A percentile compares a stretch with the other conserved stretches of the same genome.
phyloP scores from a whole-genome alignment of 1,284 basidiomycete species.

The Apiotrichum domesticum region DNA sequence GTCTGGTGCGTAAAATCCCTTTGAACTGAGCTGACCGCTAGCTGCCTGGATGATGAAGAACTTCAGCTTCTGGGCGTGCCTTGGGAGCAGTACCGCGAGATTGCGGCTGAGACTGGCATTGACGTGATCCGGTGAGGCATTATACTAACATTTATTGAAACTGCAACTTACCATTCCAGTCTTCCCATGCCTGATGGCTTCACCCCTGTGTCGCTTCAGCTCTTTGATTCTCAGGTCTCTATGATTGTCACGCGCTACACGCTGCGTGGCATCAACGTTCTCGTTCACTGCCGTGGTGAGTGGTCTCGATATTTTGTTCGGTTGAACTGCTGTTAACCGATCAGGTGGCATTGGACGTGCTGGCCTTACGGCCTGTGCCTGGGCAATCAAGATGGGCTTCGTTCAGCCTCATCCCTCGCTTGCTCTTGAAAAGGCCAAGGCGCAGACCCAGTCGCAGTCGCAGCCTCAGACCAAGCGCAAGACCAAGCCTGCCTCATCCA shows the following conservation, averaged over 20 bases:
- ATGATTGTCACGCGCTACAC: slow-evolving; percentile 69
- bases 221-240: slow-evolving; percentile 66
- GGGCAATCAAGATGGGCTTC: slow-evolving; percentile 87
- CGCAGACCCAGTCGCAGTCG: background rate
- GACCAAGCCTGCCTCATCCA: slow-evolving; percentile 1
- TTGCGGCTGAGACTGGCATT: slow-evolving; percentile 61
- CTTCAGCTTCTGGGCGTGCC: slow-evolving; percentile 74
- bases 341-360: slow-evolving; percentile 78
- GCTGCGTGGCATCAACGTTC: slow-evolving; percentile 63
- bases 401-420: slow-evolving; percentile 45
- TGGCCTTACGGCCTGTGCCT: slow-evolving; percentile 84
- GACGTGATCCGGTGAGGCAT: slow-evolving; percentile 60
- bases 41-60: slow-evolving; percentile 82
- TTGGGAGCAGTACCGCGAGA: slow-evolving; percentile 67
- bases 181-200: slow-evolving; percentile 89
- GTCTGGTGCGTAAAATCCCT: slow-evolving; percentile 58
- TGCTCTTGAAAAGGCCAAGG: slow-evolving; percentile 5
- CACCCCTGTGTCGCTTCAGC: slow-evolving; percentile 60
- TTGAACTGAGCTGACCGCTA: slow-evolving; percentile 29
- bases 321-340: slow-evolving; percentile 1
- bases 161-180: slow-evolving; percentile 44
- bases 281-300: slow-evolving; percentile 83
- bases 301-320: background rate
- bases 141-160: background rate
- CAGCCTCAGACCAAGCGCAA: background rate